Percentiles rank a stretch among this genome's conserved stretches.
Evolutionary conservation across 225 moss, liverwort and hornwort genomes (phyloP).

Genomic region (Straminergon stramineum): DNA sequence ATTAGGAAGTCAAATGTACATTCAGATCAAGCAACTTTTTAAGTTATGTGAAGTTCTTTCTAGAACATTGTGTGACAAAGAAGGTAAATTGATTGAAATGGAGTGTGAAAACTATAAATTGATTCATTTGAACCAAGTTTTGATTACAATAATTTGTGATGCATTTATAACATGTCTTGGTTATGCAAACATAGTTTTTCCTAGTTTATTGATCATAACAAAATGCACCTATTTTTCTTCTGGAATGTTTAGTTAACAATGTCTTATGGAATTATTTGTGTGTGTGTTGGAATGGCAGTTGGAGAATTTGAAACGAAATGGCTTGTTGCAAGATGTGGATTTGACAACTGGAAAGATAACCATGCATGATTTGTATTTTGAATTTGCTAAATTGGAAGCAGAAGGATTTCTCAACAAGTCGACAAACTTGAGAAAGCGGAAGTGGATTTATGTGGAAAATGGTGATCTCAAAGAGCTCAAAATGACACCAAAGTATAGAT

Average conservation of each 20-base stretch:
- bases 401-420: no score
- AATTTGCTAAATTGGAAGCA: no score
- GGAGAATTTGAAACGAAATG: neutral
- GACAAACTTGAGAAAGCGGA: no score
- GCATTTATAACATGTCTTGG: neutral
- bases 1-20: neutral
- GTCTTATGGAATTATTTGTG: fast-evolving
- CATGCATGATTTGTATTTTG: neutral
- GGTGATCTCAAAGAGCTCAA: no score
- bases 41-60: neutral
- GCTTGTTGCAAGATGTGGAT: neutral
- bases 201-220: neutral
- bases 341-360: fast-evolving
- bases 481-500: no score
- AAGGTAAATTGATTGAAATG: neutral
- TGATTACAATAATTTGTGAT: neutral
- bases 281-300: neutral
- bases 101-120: no score
- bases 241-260: fast-evolving
- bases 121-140: neutral
- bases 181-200: neutral
- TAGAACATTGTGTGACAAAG: fast-evolving
- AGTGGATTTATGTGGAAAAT: no score
- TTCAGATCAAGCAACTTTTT: neutral
- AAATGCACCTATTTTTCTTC: neutral